A percentile compares a stretch with the other conserved stretches of the same genome.
Evolutionary conservation across 768 basidiomycete genomes (phyloP).

Genomic region (Rhizopogon salebrosus): DNA sequence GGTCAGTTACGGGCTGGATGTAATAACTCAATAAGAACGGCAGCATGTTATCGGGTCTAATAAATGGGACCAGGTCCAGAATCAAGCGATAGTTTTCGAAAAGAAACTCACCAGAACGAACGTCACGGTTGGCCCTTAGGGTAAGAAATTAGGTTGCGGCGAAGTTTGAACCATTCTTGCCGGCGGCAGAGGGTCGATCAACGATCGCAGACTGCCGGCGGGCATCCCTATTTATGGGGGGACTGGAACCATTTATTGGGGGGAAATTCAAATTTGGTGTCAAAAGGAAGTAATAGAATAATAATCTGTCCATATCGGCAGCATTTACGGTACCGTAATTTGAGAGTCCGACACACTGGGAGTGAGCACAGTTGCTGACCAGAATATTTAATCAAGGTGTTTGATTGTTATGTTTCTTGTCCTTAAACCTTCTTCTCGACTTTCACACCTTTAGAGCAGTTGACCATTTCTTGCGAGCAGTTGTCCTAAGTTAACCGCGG

Average conservation of each 20-base stretch:
- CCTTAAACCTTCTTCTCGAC: background rate
- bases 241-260: background rate
- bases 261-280: background rate
- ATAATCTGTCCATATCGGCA: background rate
- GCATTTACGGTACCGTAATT: background rate
- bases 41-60: too few relatives aligned
- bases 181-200: conserved; percentile 2
- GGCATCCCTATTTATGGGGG: background rate
- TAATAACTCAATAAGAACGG: too few relatives aligned
- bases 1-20: too few relatives aligned
- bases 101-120: too few relatives aligned
- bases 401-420: background rate
- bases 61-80: too few relatives aligned
- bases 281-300: background rate
- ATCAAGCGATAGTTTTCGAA: too few relatives aligned
- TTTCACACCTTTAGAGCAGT: background rate
- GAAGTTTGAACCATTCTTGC: background rate
- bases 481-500: background rate
- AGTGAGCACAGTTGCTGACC: conserved; percentile 1
- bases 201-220: background rate
- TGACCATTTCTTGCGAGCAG: background rate
- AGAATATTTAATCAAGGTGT: background rate
- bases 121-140: too few relatives aligned
- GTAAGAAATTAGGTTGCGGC: background rate
- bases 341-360: background rate